phyloP scores from a whole-genome alignment of 345 rosid species.

The Citrus reticulata region DNA sequence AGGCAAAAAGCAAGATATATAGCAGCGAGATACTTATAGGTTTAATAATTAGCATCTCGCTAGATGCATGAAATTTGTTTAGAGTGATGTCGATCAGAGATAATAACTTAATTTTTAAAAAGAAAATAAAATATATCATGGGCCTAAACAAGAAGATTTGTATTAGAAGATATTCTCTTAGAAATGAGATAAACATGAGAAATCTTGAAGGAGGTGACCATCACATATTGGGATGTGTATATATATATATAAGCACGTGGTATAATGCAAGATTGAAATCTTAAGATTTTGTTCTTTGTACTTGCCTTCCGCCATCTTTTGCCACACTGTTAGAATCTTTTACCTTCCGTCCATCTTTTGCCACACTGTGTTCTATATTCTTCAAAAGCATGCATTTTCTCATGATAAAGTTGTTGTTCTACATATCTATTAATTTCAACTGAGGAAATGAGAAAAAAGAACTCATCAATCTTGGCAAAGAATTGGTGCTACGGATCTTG shows the following conservation, averaged over 20 bases:
- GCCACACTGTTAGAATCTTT: neutral
- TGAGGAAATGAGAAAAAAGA: neutral
- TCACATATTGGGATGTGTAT: too few relatives aligned
- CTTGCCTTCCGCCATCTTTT: conserved; percentile 7
- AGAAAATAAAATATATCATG: too few relatives aligned
- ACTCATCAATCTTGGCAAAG: neutral
- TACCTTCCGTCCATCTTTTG: conserved; percentile 11
- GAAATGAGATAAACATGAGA: neutral
- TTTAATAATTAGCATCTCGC: too few relatives aligned
- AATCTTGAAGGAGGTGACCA: neutral
- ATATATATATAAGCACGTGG: neutral
- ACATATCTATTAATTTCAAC: neutral
- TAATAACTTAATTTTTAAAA: too few relatives aligned
- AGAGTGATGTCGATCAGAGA: too few relatives aligned
- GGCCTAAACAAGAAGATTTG: neutral
- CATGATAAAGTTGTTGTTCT: neutral
- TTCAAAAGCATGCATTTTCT: neutral
- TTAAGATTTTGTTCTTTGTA: conserved; percentile 14
- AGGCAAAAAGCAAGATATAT: too few relatives aligned
- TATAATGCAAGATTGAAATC: neutral
- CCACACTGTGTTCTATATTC: neutral
- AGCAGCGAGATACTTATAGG: too few relatives aligned
- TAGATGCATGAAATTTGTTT: too few relatives aligned
- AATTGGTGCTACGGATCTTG: neutral
- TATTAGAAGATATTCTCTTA: neutral